Base-by-base conservation (phyloP, 805 yeast genomes). In the Barnettozyma vustinii region DNA sequence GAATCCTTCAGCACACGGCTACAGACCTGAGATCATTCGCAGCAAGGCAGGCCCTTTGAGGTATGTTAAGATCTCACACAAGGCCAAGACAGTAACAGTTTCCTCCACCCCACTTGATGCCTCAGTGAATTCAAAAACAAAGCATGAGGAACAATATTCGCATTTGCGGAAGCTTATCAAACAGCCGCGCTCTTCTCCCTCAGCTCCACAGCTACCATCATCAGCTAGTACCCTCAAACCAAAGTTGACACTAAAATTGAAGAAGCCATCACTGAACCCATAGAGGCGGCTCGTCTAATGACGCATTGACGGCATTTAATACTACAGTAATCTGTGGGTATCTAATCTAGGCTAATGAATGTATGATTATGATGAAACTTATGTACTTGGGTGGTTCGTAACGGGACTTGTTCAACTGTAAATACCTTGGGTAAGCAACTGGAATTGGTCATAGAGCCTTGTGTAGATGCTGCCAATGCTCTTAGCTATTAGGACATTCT, bases 371-470 rank as follows among this genome's bases (percentile, higher is more conserved):
- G 48, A 51, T 16, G 5, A 33, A 32, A 26, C 19, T 46, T 15
- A 5, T 13, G 33, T 16, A 19, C 32, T 21, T 4, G 5, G n/a
- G 6, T 18, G 12, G 16, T 15, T 30, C 7, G 6, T 30, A 26
- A 26, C 13, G 4, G 13, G 21, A 18, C 13, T 18, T 4, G 39
- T 2, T 64, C 63, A 84, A 60, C 79, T 81, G 65, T 89, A 94
- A 25, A 94, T 94, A 40, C 99, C 99, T 69, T 94, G 99, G 0
- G 98, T 91, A 44, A 90, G 69, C 65, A 94, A 71, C 67, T 94
- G 99, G 71, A 87, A 94, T 64, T 92, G 98, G 64, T 94, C 99
- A 62, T 94, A 94, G 30, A 94, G 71, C 56, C 97, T 74, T 1
- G 99, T 94, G 69, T 90, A 94, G 55, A 87, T 77, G 60, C 94